Conservation (phyloP, 768 basidiomycete species). For the Boletales sp. region DNA sequence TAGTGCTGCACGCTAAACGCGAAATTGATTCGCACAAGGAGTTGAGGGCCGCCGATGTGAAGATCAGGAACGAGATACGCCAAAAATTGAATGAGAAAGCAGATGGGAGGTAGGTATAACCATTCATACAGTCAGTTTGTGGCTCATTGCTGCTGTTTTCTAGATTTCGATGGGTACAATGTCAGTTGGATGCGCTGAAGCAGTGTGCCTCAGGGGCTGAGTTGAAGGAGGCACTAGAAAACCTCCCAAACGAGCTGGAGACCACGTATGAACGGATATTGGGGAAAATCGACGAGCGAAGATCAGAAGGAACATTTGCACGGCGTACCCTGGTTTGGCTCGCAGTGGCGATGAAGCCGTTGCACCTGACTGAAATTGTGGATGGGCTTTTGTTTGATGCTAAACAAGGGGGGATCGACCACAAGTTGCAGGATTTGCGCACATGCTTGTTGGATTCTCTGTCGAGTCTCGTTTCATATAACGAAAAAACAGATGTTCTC, state of each 20-base stretch:
- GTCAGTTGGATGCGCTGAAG: slow-evolving; percentile 1
- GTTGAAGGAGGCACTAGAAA: neutral
- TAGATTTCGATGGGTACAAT: slow-evolving; percentile 8
- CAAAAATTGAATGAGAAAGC: neutral
- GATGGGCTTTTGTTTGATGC: too few species aligned
- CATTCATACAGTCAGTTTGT: accelerated
- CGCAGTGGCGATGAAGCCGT: too few species aligned
- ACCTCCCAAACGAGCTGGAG: too few species aligned
- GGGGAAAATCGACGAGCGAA: too few species aligned
- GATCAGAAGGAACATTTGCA: too few species aligned
- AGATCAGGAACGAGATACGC: neutral
- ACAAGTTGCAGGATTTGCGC: too few species aligned
- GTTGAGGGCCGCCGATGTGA: neutral
- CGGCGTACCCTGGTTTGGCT: too few species aligned
- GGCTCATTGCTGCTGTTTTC: neutral
- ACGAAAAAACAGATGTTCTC: neutral
- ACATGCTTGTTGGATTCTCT: too few species aligned
- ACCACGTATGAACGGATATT: too few species aligned
- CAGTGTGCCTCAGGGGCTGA: neutral
- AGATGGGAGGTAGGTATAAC: neutral
- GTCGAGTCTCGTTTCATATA: neutral
- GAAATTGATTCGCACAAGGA: neutral
- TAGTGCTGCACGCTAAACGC: neutral
- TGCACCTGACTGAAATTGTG: too few species aligned
- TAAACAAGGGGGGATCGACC: too few species aligned